These are phyloP conservation scores for Parsonsia alboflavescens DNA, from an alignment of 257 asterid genomes.

Conservation along the genomic window DNA sequence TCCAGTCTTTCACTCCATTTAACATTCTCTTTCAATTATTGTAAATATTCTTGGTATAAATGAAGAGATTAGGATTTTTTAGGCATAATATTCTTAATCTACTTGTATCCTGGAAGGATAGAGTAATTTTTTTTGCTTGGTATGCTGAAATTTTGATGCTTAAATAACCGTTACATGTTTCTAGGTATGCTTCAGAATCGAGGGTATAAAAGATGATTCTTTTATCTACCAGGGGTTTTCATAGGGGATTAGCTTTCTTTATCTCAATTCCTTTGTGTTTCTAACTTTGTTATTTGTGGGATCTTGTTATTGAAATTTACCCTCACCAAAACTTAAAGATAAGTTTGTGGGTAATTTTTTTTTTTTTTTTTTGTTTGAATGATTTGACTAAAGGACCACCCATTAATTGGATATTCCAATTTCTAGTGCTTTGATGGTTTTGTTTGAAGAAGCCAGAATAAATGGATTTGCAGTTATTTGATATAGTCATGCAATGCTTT, in stretches of 20 bases:
- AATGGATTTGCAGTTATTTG: not conserved
- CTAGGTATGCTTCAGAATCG: not conserved
- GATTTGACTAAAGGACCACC: not conserved
- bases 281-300: not conserved
- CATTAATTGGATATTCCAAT: not conserved
- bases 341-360: not conserved
- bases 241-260: not conserved
- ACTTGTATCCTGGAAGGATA: too few species aligned
- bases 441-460: not conserved
- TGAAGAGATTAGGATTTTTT: too few species aligned
- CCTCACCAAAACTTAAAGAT: not conserved
- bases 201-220: not conserved
- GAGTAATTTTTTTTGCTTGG: not conserved
- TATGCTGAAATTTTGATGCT: not conserved
- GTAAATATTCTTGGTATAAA: too few species aligned
- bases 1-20: too few species aligned
- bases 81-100: too few species aligned
- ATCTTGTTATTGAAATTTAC: not conserved
- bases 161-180: too few species aligned
- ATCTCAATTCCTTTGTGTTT: not conserved
- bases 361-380: too few species aligned
- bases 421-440: not conserved
- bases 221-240: not conserved
- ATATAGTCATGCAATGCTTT: not conserved
- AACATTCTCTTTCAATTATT: too few species aligned